phyloP scores from a whole-genome alignment of 2,329 filamentous ascomycete species.

The Claviceps sp. region DNA sequence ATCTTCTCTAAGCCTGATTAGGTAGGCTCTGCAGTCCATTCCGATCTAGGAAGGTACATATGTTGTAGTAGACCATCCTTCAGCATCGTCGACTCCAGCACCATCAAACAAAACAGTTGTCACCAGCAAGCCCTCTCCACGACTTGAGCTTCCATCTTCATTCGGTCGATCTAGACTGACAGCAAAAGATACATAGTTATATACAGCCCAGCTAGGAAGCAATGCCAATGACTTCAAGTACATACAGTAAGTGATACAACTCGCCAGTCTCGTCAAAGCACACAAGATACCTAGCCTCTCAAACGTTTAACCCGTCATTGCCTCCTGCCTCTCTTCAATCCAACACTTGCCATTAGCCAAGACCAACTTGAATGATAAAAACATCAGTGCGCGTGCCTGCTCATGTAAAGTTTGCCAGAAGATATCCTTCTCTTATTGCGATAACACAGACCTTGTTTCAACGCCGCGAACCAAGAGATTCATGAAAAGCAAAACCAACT shows the following conservation, averaged over 20 bases:
- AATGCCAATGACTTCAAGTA: conserved; percentile 5
- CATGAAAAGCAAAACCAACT: conserved; percentile 3
- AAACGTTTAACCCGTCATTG: not conserved
- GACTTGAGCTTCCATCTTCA: not conserved
- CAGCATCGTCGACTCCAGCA: not conserved
- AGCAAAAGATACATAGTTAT: conserved; percentile 1
- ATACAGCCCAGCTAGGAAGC: conserved; percentile 5
- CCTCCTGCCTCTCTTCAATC: not conserved
- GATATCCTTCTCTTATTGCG: not conserved
- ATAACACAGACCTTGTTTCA: conserved; percentile 2
- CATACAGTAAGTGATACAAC: conserved; percentile 1
- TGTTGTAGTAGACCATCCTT: not conserved
- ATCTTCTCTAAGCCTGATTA: not conserved
- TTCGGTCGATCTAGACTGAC: not conserved
- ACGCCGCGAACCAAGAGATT: conserved; percentile 4
- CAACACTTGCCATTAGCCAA: conserved; percentile 1
- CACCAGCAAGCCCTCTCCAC: not conserved
- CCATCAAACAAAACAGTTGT: not conserved
- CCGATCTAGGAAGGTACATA: not conserved
- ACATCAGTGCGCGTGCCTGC: not conserved
- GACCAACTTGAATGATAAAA: not conserved
- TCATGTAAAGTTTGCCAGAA: not conserved
- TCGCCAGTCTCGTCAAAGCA: not conserved
- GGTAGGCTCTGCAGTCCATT: not conserved
- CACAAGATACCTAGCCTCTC: not conserved